These are phyloP conservation scores for Puccinia triticina DNA, from an alignment of 1,284 basidiomycete genomes.

Conservation along the genomic window DNA sequence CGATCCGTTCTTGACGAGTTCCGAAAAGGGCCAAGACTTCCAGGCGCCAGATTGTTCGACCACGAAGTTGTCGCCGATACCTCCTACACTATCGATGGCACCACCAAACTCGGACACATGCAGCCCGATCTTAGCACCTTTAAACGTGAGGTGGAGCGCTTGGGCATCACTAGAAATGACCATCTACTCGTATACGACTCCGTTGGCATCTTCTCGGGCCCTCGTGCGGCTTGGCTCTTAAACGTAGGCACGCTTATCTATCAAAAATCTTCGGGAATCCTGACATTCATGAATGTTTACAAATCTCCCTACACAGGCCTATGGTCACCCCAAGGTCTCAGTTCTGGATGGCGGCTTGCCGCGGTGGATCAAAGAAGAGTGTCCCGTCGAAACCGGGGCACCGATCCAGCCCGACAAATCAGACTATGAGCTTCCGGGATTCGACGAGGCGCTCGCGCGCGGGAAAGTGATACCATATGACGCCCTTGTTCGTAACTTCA, in stretches of 20 bases:
- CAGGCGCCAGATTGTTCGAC: slow-evolving; percentile 26
- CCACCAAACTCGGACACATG: slow-evolving; percentile 31
- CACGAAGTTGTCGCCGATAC: slow-evolving; percentile 36
- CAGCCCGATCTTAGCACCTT: slow-evolving; percentile 37
- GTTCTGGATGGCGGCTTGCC: slow-evolving; percentile 87
- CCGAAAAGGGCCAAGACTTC: not conserved
- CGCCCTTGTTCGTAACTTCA: slow-evolving; percentile 37
- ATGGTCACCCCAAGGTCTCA: slow-evolving; percentile 80
- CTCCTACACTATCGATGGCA: not conserved
- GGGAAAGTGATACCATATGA: slow-evolving; percentile 53
- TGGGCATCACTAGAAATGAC: slow-evolving; percentile 32
- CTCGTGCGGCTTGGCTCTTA: slow-evolving; percentile 82
- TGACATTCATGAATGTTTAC: not conserved
- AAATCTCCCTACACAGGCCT: slow-evolving; percentile 63
- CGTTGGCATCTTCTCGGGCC: slow-evolving; percentile 82
- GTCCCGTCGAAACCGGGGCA: slow-evolving; percentile 67
- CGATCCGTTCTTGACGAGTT: slow-evolving; percentile 33
- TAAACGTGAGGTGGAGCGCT: slow-evolving; percentile 4
- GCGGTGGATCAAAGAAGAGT: slow-evolving; percentile 75
- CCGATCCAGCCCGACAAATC: slow-evolving; percentile 40
- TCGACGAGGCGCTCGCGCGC: slow-evolving; percentile 57
- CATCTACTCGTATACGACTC: slow-evolving; percentile 70
- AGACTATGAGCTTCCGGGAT: slow-evolving; percentile 59
- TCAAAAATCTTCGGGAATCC: not conserved
- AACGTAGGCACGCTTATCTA: not conserved